phyloP scores from a whole-genome alignment of 495 filamentous ascomycete species.

The Niebla homalea region DNA sequence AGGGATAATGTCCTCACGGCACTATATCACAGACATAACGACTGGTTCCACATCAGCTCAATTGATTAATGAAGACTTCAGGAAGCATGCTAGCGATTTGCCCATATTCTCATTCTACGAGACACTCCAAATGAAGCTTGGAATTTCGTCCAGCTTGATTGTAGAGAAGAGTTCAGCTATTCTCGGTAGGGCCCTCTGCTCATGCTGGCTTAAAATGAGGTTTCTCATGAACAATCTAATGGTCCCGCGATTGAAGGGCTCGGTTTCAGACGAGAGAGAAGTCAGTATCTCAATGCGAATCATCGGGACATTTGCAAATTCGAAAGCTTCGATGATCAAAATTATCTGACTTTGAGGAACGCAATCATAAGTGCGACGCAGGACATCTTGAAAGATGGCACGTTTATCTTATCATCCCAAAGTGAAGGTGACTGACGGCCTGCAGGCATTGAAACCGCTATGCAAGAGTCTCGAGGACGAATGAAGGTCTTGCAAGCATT shows the following conservation, averaged over 20 bases:
- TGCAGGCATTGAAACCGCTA: neutral
- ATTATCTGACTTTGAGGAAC: slow-evolving; percentile 27
- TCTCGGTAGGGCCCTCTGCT: slow-evolving; percentile 22
- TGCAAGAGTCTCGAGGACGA: neutral
- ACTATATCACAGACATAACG: slow-evolving; percentile 12
- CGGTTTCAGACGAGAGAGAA: slow-evolving; percentile 28
- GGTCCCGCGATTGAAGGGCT: neutral
- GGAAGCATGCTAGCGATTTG: slow-evolving; percentile 7
- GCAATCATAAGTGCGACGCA: slow-evolving; percentile 13
- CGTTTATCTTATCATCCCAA: neutral
- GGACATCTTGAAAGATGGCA: neutral
- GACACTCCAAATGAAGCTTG: slow-evolving; percentile 16
- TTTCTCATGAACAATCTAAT: slow-evolving; percentile 6
- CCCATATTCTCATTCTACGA: slow-evolving; percentile 25
- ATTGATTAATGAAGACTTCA: slow-evolving; percentile 22
- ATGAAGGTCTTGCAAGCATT: neutral
- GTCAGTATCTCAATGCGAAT: slow-evolving; percentile 27
- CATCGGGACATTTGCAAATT: slow-evolving; percentile 36
- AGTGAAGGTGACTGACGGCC: neutral
- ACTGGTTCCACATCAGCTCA: slow-evolving; percentile 13
- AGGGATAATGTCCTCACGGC: neutral
- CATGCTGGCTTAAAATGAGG: slow-evolving; percentile 19
- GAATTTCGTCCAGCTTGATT: slow-evolving; percentile 11
- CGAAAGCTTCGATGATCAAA: slow-evolving; percentile 22
- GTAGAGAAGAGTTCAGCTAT: slow-evolving; percentile 30